phyloP scores from a whole-genome alignment of 768 basidiomycete genomes.

The Lanmaoa rubissima region DNA sequence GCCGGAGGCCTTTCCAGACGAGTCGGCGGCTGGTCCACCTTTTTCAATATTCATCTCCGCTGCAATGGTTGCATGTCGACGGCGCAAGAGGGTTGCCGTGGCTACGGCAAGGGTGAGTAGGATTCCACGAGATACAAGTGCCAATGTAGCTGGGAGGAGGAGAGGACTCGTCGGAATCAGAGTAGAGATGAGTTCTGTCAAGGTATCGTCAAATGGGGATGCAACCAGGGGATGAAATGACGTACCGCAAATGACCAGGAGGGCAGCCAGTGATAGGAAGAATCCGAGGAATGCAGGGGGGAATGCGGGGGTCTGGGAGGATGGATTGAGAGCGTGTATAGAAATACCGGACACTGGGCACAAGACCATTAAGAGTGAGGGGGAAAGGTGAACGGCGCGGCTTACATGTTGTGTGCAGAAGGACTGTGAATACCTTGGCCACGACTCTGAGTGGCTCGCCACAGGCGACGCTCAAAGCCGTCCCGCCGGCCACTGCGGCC shows the following conservation, averaged over 20 bases:
- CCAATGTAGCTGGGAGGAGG: constrained; percentile 25
- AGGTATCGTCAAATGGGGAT: neutral
- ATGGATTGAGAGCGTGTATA: constrained; percentile 22
- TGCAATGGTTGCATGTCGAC: neutral
- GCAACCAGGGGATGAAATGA: neutral
- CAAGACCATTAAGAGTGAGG: neutral
- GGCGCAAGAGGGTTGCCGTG: constrained; percentile 6
- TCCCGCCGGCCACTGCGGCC: constrained; percentile 23
- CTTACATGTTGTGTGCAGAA: constrained; percentile 28
- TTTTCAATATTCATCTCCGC: constrained; percentile 17
- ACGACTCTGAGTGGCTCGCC: constrained; percentile 14
- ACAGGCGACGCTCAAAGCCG: constrained; percentile 17
- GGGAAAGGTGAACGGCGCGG: neutral
- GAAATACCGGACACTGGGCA: constrained; percentile 26
- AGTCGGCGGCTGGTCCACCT: neutral
- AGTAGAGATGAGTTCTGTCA: constrained; percentile 26
- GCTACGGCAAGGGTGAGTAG: constrained; percentile 18
- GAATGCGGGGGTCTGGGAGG: constrained; percentile 1
- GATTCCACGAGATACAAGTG: constrained; percentile 22
- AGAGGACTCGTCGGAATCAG: constrained; percentile 24
- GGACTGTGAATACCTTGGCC: constrained; percentile 13
- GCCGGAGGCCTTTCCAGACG: constrained; percentile 3
- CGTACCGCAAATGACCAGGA: constrained; percentile 31
- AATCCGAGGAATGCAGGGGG: constrained; percentile 13
- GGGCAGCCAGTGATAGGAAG: constrained; percentile 15